These are phyloP conservation scores for Pyrus hybrid DNA, from an alignment of 331 rosid genomes.

Conservation along the genomic window DNA sequence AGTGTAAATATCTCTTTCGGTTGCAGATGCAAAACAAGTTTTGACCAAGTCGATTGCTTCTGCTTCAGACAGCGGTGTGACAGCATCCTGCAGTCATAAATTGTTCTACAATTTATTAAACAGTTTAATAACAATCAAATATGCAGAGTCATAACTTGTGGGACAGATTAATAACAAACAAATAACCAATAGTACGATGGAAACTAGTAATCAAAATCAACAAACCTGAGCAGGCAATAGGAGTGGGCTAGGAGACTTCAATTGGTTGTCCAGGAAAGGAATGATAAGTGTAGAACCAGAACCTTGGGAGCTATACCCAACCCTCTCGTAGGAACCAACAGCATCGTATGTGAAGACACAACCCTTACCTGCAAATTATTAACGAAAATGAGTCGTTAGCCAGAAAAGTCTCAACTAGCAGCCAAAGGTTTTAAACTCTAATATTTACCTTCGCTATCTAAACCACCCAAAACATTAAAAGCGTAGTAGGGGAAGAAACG, in stretches of 20 bases:
- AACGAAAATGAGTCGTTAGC: background rate
- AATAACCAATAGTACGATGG: background rate
- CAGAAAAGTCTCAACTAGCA: background rate
- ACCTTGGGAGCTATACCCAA: slow-evolving; percentile 90
- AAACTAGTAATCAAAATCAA: slow-evolving; percentile 1
- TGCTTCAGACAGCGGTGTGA: slow-evolving; percentile 78
- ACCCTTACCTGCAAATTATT: slow-evolving; percentile 64
- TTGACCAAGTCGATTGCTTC: slow-evolving; percentile 83
- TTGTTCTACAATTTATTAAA: too few species aligned
- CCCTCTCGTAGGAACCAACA: slow-evolving; percentile 97
- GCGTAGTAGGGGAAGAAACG: slow-evolving; percentile 93
- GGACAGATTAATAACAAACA: background rate
- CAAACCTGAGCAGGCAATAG: slow-evolving; percentile 73
- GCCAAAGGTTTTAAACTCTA: background rate
- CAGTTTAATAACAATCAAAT: background rate
- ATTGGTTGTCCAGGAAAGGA: slow-evolving; percentile 85
- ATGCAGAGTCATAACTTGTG: background rate
- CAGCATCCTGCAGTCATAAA: slow-evolving; percentile 56
- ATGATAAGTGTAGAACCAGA: slow-evolving; percentile 90
- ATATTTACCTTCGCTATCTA: slow-evolving; percentile 71
- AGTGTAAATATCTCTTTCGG: slow-evolving; percentile 91
- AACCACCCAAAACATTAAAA: slow-evolving; percentile 90
- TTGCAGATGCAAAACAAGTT: slow-evolving; percentile 87
- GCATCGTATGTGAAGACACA: slow-evolving; percentile 96
- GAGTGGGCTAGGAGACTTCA: slow-evolving; percentile 91